These are phyloP conservation scores for Trichoderma cornu-damae DNA, from an alignment of 2,329 filamentous ascomycete species.

Conservation along the genomic window DNA sequence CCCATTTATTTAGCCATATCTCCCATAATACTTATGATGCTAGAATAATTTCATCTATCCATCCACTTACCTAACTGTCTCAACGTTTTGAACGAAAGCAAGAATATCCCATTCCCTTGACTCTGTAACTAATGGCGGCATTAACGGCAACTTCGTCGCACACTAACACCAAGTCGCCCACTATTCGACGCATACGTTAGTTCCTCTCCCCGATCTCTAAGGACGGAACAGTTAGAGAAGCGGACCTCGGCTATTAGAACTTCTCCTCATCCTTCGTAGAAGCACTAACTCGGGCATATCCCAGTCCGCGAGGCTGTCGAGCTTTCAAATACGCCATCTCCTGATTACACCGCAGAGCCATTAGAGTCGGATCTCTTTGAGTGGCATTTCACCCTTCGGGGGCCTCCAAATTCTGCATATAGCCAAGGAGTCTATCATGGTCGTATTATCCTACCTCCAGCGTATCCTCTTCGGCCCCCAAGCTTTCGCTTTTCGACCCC, in stretches of 20 bases:
- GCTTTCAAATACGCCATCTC: slow-evolving; percentile 70
- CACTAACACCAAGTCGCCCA: slow-evolving; percentile 73
- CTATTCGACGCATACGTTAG: slow-evolving; percentile 77
- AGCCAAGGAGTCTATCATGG: slow-evolving; percentile 86
- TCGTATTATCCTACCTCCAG: slow-evolving; percentile 81
- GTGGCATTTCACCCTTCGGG: slow-evolving; percentile 97
- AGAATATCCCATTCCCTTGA: neutral
- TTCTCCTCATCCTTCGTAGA: neutral
- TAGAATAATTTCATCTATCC: neutral
- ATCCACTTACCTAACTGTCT: neutral
- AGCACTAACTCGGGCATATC: slow-evolving; percentile 3
- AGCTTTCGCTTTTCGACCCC: slow-evolving; percentile 95
- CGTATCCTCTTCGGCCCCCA: slow-evolving; percentile 87
- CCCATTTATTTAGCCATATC: neutral
- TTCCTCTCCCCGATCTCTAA: slow-evolving; percentile 17
- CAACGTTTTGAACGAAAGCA: neutral
- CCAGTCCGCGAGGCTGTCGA: slow-evolving; percentile 86
- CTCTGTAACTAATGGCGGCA: slow-evolving; percentile 2
- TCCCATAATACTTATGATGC: neutral
- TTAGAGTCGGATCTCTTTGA: slow-evolving; percentile 90
- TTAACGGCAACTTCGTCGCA: slow-evolving; percentile 33
- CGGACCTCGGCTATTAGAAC: neutral
- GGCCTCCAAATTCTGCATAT: slow-evolving; percentile 77
- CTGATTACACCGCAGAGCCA: slow-evolving; percentile 80
- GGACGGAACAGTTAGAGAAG: neutral